A percentile compares a stretch with the other conserved stretches of the same genome.
phyloP scores from a whole-genome alignment of 106 monocot genomes.

The Agapanthus africanus region DNA sequence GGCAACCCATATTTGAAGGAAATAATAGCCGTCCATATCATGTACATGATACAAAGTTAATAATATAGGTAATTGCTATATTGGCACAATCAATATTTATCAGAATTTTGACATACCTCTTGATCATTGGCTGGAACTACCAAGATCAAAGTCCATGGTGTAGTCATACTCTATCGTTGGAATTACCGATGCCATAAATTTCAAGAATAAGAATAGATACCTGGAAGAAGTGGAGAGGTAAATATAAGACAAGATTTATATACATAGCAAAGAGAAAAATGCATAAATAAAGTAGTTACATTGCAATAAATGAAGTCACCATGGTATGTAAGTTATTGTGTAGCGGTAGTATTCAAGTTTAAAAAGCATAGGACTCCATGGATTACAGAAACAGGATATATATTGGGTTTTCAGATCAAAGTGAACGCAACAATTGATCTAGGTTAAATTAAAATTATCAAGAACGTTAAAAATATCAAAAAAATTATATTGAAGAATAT shows the following conservation, averaged over 20 bases:
- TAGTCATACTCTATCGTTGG: constrained; percentile 99
- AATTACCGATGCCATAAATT: constrained; percentile 95
- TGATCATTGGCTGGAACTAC: constrained; percentile 67
- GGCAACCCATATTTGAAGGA: too few relatives aligned
- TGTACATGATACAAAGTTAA: too few relatives aligned
- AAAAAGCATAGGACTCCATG: background rate
- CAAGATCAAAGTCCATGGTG: constrained; percentile 98
- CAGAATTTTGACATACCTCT: constrained; percentile 24
- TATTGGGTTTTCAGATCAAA: background rate
- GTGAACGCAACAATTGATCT: background rate
- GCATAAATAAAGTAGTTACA: background rate
- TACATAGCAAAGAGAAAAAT: background rate
- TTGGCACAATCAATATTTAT: background rate
- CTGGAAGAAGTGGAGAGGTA: constrained; percentile 23
- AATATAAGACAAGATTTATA: too few relatives aligned
- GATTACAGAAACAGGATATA: background rate
- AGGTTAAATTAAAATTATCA: too few relatives aligned
- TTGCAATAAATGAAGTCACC: background rate
- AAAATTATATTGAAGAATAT: constrained; percentile 4
- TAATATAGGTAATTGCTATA: too few relatives aligned
- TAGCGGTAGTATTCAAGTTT: background rate
- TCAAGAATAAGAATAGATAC: constrained; percentile 96
- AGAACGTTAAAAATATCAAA: background rate
- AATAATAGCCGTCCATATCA: too few relatives aligned
- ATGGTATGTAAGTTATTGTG: background rate